A percentile compares a stretch with the other conserved stretches of the same genome.
Conservation (phyloP, 2,329 filamentous ascomycete genomes). For the Uncinocarpus reesii region DNA sequence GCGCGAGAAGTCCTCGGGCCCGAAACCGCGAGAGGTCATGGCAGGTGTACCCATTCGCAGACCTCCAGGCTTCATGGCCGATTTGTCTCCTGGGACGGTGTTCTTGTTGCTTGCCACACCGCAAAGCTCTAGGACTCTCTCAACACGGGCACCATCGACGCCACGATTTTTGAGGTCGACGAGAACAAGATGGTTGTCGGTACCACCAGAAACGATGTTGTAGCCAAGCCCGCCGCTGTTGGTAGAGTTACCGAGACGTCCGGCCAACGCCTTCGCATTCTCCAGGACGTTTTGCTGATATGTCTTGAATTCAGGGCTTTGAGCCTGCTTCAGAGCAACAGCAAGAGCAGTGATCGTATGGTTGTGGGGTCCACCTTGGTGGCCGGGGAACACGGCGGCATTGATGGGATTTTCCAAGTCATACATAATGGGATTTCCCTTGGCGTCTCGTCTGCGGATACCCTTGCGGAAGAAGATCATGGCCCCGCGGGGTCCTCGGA, state of each 20-base stretch:
- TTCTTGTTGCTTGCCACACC: conserved; percentile 99
- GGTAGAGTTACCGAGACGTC: conserved; percentile 60
- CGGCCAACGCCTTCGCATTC: conserved; percentile 86
- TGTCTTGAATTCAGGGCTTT: conserved; percentile 76
- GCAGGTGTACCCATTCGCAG: conserved; percentile 90
- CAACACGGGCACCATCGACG: conserved; percentile 85
- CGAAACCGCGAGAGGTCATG: conserved; percentile 95
- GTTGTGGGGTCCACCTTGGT: conserved; percentile 98
- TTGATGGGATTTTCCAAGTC: conserved; percentile 96
- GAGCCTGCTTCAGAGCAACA: conserved; percentile 89
- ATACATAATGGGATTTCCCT: conserved; percentile 79
- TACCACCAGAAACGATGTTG: conserved; percentile 90
- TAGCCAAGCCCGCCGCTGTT: conserved; percentile 62
- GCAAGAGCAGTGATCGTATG: conserved; percentile 97
- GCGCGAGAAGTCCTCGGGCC: conserved; percentile 73
- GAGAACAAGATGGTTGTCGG: conserved; percentile 95
- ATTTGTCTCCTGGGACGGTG: conserved; percentile 90
- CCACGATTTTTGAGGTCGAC: conserved; percentile 79
- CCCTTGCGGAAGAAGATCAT: conserved; percentile 99
- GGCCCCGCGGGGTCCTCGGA: conserved; percentile 90
- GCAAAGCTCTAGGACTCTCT: conserved; percentile 80
- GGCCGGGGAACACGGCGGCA: conserved; percentile 96
- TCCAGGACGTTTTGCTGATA: conserved; percentile 89
- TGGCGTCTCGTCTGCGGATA: conserved; percentile 82
- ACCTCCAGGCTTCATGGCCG: conserved; percentile 83